phyloP scores from a whole-genome alignment of 2,329 filamentous ascomycete genomes.

The Penicillium olsonii region DNA sequence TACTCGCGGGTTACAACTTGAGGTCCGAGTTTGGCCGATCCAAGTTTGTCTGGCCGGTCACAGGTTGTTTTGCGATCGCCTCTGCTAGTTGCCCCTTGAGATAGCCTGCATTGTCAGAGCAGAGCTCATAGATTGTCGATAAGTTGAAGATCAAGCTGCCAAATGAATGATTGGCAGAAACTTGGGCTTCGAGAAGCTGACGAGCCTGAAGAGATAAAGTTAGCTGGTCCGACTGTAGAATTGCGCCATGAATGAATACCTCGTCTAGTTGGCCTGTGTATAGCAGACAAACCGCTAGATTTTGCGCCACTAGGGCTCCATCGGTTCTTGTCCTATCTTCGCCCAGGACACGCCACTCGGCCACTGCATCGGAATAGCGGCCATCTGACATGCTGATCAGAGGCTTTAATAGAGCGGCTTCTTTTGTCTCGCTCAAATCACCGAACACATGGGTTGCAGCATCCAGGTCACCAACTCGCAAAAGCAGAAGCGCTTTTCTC shows the following conservation, averaged over 20 bases:
- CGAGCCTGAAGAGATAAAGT: slow-evolving; percentile 55
- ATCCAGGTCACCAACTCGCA: slow-evolving; percentile 75
- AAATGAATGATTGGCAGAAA: slow-evolving; percentile 66
- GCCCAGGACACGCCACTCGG: slow-evolving; percentile 60
- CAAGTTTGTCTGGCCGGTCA: slow-evolving; percentile 60
- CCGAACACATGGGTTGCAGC: slow-evolving; percentile 62
- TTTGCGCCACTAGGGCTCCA: slow-evolving; percentile 75
- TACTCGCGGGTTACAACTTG: slow-evolving; percentile 63
- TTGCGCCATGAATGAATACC: slow-evolving; percentile 47
- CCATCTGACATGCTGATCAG: slow-evolving; percentile 78
- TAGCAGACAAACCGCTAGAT: slow-evolving; percentile 78
- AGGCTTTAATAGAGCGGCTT: slow-evolving; percentile 50
- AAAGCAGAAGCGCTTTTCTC: slow-evolving; percentile 66
- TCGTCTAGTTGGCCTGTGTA: slow-evolving; percentile 77
- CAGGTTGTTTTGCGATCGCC: slow-evolving; percentile 62
- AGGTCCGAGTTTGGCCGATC: slow-evolving; percentile 74
- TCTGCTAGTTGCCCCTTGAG: slow-evolving; percentile 73
- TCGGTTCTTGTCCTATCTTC: slow-evolving; percentile 47
- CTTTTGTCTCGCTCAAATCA: slow-evolving; percentile 41
- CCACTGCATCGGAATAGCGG: slow-evolving; percentile 65
- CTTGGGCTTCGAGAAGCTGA: slow-evolving; percentile 65
- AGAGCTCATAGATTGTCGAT: slow-evolving; percentile 87
- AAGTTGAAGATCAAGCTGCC: slow-evolving; percentile 86
- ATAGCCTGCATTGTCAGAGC: slow-evolving; percentile 71
- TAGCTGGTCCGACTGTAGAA: not conserved